Conservation (phyloP, 257 asterid species). For the Solanum corneliomulleri region DNA sequence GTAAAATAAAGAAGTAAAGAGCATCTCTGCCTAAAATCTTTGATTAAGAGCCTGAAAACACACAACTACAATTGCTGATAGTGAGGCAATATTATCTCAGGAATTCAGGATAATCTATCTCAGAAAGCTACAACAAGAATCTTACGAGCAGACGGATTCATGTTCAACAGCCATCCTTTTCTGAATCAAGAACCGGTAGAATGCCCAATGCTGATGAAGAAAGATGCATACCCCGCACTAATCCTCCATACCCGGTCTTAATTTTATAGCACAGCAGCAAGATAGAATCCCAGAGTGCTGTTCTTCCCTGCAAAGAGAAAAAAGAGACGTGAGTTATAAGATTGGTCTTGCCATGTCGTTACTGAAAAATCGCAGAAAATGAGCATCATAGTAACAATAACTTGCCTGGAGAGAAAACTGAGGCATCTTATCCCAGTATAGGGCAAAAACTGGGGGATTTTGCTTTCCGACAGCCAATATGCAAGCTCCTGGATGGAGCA, state of each 20-base stretch:
- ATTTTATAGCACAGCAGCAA: slow-evolving; percentile 65
- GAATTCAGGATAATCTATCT: neutral
- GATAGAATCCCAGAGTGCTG: slow-evolving; percentile 89
- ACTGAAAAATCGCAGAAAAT: neutral
- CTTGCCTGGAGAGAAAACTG: slow-evolving; percentile 95
- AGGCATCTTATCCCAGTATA: slow-evolving; percentile 87
- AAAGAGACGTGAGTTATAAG: neutral
- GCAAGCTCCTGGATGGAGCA: slow-evolving; percentile 94
- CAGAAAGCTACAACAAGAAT: neutral
- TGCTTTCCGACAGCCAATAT: slow-evolving; percentile 83
- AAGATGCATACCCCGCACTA: slow-evolving; percentile 86
- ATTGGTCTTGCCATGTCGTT: neutral
- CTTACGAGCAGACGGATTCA: neutral
- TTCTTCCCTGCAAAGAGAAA: slow-evolving; percentile 64
- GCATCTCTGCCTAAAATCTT: neutral
- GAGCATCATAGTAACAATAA: neutral
- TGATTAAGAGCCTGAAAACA: neutral
- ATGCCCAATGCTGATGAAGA: slow-evolving; percentile 79
- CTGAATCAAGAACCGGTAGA: slow-evolving; percentile 65
- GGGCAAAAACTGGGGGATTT: slow-evolving; percentile 68
- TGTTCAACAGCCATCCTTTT: slow-evolving; percentile 33
- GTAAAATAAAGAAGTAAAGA: neutral
- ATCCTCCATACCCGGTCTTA: slow-evolving; percentile 60
- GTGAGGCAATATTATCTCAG: neutral
- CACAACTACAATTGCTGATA: neutral